A percentile compares a stretch with the other conserved stretches of the same genome.
These are phyloP conservation scores for Bifiguratus adelaidae DNA, from an alignment of 192 early-diverging fungal species.

Conservation along the genomic window DNA sequence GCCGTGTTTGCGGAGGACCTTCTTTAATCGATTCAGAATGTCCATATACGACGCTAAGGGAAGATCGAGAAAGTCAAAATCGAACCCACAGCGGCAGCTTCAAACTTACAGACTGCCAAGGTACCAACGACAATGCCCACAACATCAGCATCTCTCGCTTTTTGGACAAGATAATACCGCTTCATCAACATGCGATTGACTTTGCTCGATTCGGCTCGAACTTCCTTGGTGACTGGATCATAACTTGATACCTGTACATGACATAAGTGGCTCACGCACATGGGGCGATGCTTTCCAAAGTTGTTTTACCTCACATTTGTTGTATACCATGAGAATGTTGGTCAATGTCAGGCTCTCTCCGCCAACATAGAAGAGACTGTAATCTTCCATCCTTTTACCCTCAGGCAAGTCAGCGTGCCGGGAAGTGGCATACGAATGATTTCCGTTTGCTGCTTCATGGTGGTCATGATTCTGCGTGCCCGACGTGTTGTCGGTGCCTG, in stretches of 20 bases:
- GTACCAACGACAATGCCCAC: constrained; percentile 96
- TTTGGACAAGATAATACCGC: constrained; percentile 79
- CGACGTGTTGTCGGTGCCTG: neutral
- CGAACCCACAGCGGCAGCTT: neutral
- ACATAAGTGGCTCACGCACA: no score
- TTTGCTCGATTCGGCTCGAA: constrained; percentile 42
- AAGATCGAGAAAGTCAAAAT: neutral
- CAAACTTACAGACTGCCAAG: constrained; percentile 71
- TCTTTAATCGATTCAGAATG: constrained; percentile 75
- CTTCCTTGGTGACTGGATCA: constrained; percentile 40
- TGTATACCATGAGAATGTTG: constrained; percentile 79
- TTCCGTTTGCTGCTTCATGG: constrained; percentile 13
- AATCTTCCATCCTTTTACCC: constrained; percentile 40
- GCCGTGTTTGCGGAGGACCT: constrained; percentile 52
- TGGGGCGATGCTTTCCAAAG: no score
- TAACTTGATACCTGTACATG: constrained; percentile 44
- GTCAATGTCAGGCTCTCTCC: constrained; percentile 70
- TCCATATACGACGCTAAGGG: constrained; percentile 62
- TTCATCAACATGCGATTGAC: constrained; percentile 49
- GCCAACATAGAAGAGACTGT: constrained; percentile 77
- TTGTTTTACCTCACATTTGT: constrained; percentile 34
- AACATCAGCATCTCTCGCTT: constrained; percentile 83
- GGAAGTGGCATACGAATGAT: neutral
- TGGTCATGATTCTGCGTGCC: neutral
- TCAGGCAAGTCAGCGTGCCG: constrained; percentile 41